Evolutionary conservation across 768 basidiomycete species (phyloP).

Genomic region (Fistulinella prunicolor): DNA sequence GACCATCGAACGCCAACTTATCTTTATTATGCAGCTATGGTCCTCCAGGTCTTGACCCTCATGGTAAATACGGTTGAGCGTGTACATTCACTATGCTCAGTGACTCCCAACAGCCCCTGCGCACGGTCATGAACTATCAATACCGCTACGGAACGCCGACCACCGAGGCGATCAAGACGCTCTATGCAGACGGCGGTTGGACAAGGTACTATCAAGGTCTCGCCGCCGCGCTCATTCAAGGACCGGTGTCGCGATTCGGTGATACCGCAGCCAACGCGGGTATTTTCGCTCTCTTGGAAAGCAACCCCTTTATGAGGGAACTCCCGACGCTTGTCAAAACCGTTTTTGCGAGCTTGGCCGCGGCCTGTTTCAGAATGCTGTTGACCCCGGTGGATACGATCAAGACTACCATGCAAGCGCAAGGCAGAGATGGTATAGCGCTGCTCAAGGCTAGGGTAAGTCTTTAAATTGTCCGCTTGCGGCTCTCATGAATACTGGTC

Average conservation of each 20-base stretch:
- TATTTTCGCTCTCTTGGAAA: slow-evolving; percentile 79
- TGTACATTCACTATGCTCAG: neutral
- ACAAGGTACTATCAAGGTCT: slow-evolving; percentile 88
- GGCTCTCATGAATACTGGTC: neutral
- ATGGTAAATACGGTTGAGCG: slow-evolving; percentile 46
- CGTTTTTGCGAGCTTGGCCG: slow-evolving; percentile 70
- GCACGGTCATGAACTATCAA: slow-evolving; percentile 98
- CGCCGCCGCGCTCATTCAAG: slow-evolving; percentile 80
- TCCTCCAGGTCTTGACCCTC: slow-evolving; percentile 85
- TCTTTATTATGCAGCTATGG: slow-evolving; percentile 62
- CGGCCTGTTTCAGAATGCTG: slow-evolving; percentile 86
- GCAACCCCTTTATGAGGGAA: slow-evolving; percentile 65
- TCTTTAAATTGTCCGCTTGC: neutral
- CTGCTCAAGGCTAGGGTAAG: slow-evolving; percentile 67
- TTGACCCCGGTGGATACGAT: slow-evolving; percentile 91
- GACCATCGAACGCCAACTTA: slow-evolving; percentile 1
- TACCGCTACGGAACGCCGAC: slow-evolving; percentile 84
- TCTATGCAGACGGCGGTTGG: slow-evolving; percentile 78
- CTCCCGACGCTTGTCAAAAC: slow-evolving; percentile 72
- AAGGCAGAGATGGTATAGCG: slow-evolving; percentile 66
- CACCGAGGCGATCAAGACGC: slow-evolving; percentile 58
- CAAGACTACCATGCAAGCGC: slow-evolving; percentile 94
- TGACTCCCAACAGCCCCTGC: slow-evolving; percentile 57
- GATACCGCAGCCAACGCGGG: slow-evolving; percentile 95
- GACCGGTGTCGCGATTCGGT: slow-evolving; percentile 81